Base-by-base conservation (phyloP, 306 rosid genomes). In the Calophaca sinica region DNA sequence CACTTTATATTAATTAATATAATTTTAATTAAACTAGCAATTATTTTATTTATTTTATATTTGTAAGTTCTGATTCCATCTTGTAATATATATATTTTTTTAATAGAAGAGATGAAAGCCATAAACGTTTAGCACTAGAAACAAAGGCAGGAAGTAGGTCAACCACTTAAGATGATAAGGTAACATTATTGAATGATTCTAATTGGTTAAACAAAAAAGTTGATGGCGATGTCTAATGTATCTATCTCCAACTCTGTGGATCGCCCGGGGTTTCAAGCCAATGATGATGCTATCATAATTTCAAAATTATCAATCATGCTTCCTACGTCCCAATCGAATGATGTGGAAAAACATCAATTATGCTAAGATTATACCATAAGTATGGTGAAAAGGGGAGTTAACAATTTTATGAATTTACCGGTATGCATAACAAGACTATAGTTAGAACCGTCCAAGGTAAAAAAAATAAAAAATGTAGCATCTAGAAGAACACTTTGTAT, bases 91-190 rank as follows among this genome's bases (percentile, higher is more conserved):
- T 20, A 0, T 20, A 0, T 20, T 20, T 20, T 20, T 20, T 20
- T 20, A 20, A 20, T 20, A 20, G 0, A 20, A 20, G 26, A 20
- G 26, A 38, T 50, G 20, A 51, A 13, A 20, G 2, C 11, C 31
- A 20, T 9, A 53, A 3, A 13, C 38, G 6, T 57, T 9, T 13
- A 28, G 8, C 41, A 41, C 2, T 6, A 74, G 1, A 75, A 75
- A 75, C 12, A 62, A 28, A 63, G 45, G 3, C 12, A 52, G 7
- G n/a, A 46, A 52, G 26, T 7, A 52, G 63, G 64, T 74, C 63
- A 74, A 31, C 35, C 7, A 41, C 41, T 13, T 36, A 42, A 59
- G 81, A 75, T 76, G 84, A 80, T 84, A 72, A 84, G 70, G 77
- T 29, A 29, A 57, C 71, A 74, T 63, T 57, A 77, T 61, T 81